A percentile compares a stretch with the other conserved stretches of the same genome.
Evolutionary conservation across 2,329 filamentous ascomycete genomes (phyloP).

Genomic region (Thelonectria blattea): DNA sequence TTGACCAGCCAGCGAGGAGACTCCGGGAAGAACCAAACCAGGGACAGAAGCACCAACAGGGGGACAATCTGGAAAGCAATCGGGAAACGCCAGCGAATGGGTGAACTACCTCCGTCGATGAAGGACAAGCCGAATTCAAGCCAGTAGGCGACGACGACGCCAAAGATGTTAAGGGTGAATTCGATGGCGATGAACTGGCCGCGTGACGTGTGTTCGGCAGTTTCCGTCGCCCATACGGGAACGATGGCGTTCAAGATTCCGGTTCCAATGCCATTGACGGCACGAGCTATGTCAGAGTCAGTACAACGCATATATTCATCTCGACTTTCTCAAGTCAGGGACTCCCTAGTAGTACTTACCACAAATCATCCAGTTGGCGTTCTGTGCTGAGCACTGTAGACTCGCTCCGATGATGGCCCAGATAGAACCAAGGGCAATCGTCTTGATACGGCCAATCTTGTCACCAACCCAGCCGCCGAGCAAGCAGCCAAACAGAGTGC

Average conservation of each 20-base stretch:
- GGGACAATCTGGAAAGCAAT: conserved; percentile 74
- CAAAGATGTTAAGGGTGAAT: conserved; percentile 44
- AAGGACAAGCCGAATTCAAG: conserved; percentile 65
- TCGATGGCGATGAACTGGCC: conserved; percentile 74
- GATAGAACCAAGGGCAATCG: background rate
- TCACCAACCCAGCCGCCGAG: conserved; percentile 39
- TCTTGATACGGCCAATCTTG: conserved; percentile 51
- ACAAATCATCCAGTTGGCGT: conserved; percentile 35
- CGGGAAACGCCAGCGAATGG: conserved; percentile 71
- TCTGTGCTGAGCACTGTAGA: conserved; percentile 52
- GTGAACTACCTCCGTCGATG: conserved; percentile 61
- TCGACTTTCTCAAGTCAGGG: conserved; percentile 37
- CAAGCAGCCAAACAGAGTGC: conserved; percentile 31
- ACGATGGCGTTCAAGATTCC: conserved; percentile 74
- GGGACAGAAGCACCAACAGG: conserved; percentile 59
- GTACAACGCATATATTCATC: too few relatives aligned
- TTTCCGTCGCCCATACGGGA: conserved; percentile 75
- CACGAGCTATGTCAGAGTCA: conserved; percentile 27
- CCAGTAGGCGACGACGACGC: conserved; percentile 60
- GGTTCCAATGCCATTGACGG: conserved; percentile 57
- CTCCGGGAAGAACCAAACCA: conserved; percentile 72
- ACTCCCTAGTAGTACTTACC: background rate
- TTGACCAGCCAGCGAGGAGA: conserved; percentile 73
- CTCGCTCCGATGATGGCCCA: conserved; percentile 45
- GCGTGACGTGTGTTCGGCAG: conserved; percentile 68